Evolutionary conservation across 2,329 filamentous ascomycete species (phyloP).

Genomic region (Fusarium clavum): DNA sequence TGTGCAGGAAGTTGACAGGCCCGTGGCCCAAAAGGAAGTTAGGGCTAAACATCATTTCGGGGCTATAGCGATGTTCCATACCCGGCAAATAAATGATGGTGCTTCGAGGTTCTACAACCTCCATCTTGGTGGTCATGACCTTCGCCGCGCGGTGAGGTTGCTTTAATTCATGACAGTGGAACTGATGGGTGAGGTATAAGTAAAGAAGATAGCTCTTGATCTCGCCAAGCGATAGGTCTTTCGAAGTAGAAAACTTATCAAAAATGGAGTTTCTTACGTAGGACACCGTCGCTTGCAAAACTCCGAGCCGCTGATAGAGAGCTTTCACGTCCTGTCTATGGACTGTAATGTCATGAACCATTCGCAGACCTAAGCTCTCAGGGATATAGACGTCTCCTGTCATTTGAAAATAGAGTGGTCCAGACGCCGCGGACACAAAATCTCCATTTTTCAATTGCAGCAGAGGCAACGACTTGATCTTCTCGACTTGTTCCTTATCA

Average conservation of each 20-base stretch:
- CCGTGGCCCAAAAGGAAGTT: too few relatives aligned
- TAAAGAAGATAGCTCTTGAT: background rate
- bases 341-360: background rate
- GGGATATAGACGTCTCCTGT: constrained; percentile 7
- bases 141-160: background rate
- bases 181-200: constrained; percentile 7
- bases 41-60: background rate
- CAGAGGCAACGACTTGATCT: constrained; percentile 5
- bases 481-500: background rate
- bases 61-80: constrained; percentile 8
- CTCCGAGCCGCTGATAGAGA: background rate
- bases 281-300: background rate
- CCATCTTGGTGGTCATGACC: background rate
- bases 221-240: background rate
- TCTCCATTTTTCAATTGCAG: constrained; percentile 10
- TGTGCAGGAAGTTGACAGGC: constrained; percentile 2
- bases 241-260: background rate
- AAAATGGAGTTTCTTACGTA: background rate
- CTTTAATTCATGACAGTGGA: background rate
- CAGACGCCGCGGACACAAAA: background rate
- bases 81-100: constrained; percentile 17
- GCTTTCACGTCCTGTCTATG: accelerated
- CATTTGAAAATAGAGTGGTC: constrained; percentile 17
- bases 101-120: accelerated
- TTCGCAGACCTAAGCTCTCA: background rate